phyloP scores from a whole-genome alignment of 139 green algal genomes.

The Desmodesmus armatus region DNA sequence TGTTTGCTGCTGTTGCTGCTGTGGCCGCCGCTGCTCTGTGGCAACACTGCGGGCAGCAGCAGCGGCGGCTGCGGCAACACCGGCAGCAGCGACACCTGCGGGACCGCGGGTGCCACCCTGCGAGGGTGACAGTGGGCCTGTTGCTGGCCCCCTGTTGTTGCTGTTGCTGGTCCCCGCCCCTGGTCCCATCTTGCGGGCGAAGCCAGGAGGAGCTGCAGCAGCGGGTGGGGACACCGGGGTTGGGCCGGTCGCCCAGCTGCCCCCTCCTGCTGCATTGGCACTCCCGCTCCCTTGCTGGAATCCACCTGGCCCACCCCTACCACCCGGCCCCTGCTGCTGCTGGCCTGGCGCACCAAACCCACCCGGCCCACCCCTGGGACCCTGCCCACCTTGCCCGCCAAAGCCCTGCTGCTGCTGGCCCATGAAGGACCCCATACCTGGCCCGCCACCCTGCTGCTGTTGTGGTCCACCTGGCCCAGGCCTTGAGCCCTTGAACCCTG shows the following conservation, averaged over 20 bases:
- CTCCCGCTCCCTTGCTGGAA: background rate
- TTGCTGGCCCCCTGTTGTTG: background rate
- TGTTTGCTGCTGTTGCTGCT: background rate
- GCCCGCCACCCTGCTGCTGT: background rate
- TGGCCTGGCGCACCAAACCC: background rate
- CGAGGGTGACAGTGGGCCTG: background rate
- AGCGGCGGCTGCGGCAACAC: background rate
- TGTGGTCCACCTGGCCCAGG: background rate
- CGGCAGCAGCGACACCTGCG: conserved; percentile 4
- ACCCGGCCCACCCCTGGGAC: background rate
- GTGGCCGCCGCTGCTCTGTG: background rate
- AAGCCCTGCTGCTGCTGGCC: background rate
- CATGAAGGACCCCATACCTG: background rate
- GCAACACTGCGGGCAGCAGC: background rate
- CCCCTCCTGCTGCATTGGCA: background rate
- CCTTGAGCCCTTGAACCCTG: conserved; percentile 28
- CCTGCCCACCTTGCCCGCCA: background rate
- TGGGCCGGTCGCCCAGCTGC: too few species aligned
- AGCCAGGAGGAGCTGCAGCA: background rate
- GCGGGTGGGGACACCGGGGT: too few species aligned
- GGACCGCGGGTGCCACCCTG: too few species aligned
- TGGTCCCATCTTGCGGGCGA: conserved; percentile 8
- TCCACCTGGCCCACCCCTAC: background rate
- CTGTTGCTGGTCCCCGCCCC: background rate
- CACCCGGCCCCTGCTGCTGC: background rate